Percentiles rank a stretch among this genome's conserved stretches.
Evolutionary conservation across 108 stramenopile species (phyloP).

Genomic region (Fistulifera pelliculosa): DNA sequence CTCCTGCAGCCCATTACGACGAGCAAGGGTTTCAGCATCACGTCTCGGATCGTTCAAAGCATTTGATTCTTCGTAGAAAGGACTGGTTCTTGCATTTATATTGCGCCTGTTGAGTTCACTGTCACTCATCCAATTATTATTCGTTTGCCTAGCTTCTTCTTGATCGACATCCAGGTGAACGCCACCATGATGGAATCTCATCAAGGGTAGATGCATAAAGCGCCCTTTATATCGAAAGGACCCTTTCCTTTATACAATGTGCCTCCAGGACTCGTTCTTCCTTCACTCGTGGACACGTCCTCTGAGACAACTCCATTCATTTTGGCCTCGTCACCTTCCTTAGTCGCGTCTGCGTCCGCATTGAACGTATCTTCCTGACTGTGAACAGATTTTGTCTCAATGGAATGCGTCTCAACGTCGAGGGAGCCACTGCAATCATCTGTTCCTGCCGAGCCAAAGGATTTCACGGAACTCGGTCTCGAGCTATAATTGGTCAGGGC

Average conservation of each 20-base stretch:
- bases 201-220: not conserved
- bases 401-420: slow-evolving; percentile 2
- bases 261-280: not conserved
- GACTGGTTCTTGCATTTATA: not conserved
- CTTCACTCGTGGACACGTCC: not conserved
- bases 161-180: not conserved
- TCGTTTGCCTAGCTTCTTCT: not conserved
- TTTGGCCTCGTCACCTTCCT: slow-evolving; percentile 1
- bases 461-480: too few species aligned
- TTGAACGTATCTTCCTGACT: slow-evolving; percentile 2
- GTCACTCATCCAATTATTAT: not conserved
- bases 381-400: not conserved
- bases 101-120: not conserved
- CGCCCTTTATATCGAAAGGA: not conserved
- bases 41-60: not conserved
- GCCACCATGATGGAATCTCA: not conserved
- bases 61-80: not conserved
- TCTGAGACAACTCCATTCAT: not conserved
- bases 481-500: too few species aligned
- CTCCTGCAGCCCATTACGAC: not conserved
- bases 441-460: not conserved
- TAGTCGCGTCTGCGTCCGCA: not conserved
- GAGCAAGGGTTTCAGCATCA: not conserved
- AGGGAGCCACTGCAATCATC: slow-evolving; percentile 1
- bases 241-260: not conserved